Base-by-base conservation (phyloP, 805 yeast genomes). In the Wickerhamiella australiensis region DNA sequence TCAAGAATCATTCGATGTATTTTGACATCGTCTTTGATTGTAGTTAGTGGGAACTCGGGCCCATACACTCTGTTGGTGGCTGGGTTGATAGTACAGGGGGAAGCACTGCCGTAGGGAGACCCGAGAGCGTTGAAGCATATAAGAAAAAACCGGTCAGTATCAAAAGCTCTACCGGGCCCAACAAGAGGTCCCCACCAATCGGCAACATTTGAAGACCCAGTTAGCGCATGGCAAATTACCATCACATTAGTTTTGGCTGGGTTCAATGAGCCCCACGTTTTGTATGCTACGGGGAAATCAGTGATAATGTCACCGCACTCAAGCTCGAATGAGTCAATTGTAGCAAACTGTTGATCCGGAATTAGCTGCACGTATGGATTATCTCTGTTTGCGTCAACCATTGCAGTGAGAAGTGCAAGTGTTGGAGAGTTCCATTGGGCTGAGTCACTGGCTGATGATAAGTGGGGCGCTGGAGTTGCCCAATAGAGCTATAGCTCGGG, bases 131-230 rank as follows among this genome's bases (percentile, higher is more conserved):
- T 90, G 51, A 90, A 67, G 62, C 98, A 90, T 13, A 92, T 73
- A 42, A 92, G 78, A 64, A 85, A 85, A 64, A 81, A 92, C 55
- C 83, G 75, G 0, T 87, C 71, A 0, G 96, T 95, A 66, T 92
- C 98, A 65, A 92, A 86, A 0, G 97, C 94, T 51, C 80, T 76
- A 12, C 78, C 83, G 3, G 78, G 76, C 0, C 97, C 98, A 25
- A 92, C 68, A 21, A 92, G 66, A 0, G 97, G 96, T 0, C 97
- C 96, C 98, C 98, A 92, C 98, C 98, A 92, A 60, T 92, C 98
- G 36, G 82, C 75, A 15, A 90, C 95, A 63, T 92, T 97, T 0
- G 95, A 76, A 0, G 96, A 86, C 0, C 98, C 98, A 0, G 97
- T 87, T 50, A 92, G 70, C 0, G 98, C 97, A 69, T 92, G 98